phyloP scores from a whole-genome alignment of 2,329 filamentous ascomycete genomes.

The Boeremia exigua region DNA sequence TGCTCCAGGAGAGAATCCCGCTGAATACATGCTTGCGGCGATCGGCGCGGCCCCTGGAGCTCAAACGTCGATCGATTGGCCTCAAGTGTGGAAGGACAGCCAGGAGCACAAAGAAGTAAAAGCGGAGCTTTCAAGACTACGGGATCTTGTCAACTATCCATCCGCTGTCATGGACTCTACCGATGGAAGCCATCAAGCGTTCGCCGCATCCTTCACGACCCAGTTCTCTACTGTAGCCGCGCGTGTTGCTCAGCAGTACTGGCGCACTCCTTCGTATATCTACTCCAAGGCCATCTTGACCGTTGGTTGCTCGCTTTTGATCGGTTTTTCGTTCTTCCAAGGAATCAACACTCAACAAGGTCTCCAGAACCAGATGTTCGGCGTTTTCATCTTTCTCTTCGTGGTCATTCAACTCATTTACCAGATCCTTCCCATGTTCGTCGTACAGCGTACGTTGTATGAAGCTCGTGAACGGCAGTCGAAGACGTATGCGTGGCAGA shows the following conservation, averaged over 20 bases:
- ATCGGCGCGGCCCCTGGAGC: conserved; percentile 42
- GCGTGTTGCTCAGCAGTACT: conserved; percentile 56
- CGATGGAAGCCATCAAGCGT: conserved; percentile 56
- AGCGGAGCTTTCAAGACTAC: conserved; percentile 48
- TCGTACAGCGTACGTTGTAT: conserved; percentile 63
- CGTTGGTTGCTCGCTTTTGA: conserved; percentile 39
- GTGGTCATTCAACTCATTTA: conserved; percentile 49
- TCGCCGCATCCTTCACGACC: conserved; percentile 50
- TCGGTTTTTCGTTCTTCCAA: conserved; percentile 52
- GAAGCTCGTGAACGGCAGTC: conserved; percentile 66
- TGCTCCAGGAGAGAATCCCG: conserved; percentile 71
- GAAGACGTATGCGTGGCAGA: conserved; percentile 76
- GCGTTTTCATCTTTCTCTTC: conserved; percentile 58
- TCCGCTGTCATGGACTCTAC: conserved; percentile 39
- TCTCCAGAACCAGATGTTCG: conserved; percentile 55
- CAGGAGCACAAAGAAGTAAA: conserved; percentile 36
- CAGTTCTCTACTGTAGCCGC: conserved; percentile 46
- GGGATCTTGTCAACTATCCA: conserved; percentile 41
- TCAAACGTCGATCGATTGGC: conserved; percentile 48
- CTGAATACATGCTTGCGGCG: conserved; percentile 73
- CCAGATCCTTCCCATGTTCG: conserved; percentile 64
- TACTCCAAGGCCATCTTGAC: conserved; percentile 42
- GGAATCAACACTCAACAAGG: conserved; percentile 48
- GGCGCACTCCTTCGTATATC: conserved; percentile 54
- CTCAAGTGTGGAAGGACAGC: conserved; percentile 47